These are phyloP conservation scores for Coniochaeta sp. DNA, from an alignment of 2,329 filamentous ascomycete genomes.

Conservation along the genomic window DNA sequence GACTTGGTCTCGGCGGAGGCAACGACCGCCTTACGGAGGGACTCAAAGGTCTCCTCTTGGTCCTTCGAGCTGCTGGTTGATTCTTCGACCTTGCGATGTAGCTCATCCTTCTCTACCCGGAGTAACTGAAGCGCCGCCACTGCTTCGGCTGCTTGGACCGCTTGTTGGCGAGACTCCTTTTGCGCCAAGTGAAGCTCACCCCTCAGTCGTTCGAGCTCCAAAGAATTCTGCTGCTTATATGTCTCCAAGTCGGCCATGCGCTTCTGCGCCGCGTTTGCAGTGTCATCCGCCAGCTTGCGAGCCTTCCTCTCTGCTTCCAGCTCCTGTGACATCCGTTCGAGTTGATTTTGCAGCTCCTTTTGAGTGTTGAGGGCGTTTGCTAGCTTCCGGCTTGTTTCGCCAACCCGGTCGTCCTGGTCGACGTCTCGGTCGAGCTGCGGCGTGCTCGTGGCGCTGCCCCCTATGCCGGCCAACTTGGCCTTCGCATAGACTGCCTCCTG, in stretches of 20 bases:
- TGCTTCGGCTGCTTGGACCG: slow-evolving; percentile 69
- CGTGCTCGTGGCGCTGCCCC: slow-evolving; percentile 53
- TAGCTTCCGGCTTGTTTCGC: slow-evolving; percentile 73
- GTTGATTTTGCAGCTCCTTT: slow-evolving; percentile 68
- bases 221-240: slow-evolving; percentile 74
- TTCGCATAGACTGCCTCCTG: slow-evolving; percentile 93
- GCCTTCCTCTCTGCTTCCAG: slow-evolving; percentile 75
- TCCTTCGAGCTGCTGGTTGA: slow-evolving; percentile 59
- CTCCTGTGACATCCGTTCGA: slow-evolving; percentile 63
- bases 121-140: slow-evolving; percentile 66
- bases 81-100: slow-evolving; percentile 62
- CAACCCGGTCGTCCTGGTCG: slow-evolving; percentile 57
- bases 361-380: slow-evolving; percentile 74
- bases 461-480: slow-evolving; percentile 77
- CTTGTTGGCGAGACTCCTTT: slow-evolving; percentile 71
- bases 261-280: slow-evolving; percentile 71
- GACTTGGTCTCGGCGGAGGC: slow-evolving; percentile 71
- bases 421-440: slow-evolving; percentile 52
- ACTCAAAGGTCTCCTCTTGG: slow-evolving; percentile 62
- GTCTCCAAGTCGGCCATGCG: slow-evolving; percentile 77
- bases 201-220: slow-evolving; percentile 78
- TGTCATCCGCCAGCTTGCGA: slow-evolving; percentile 82
- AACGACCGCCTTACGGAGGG: slow-evolving; percentile 68
- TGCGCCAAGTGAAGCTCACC: slow-evolving; percentile 78
- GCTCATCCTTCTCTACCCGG: slow-evolving; percentile 77